A percentile compares a stretch with the other conserved stretches of the same genome.
Evolutionary conservation across 805 yeast species (phyloP).

Genomic region (Candida hispaniensis): DNA sequence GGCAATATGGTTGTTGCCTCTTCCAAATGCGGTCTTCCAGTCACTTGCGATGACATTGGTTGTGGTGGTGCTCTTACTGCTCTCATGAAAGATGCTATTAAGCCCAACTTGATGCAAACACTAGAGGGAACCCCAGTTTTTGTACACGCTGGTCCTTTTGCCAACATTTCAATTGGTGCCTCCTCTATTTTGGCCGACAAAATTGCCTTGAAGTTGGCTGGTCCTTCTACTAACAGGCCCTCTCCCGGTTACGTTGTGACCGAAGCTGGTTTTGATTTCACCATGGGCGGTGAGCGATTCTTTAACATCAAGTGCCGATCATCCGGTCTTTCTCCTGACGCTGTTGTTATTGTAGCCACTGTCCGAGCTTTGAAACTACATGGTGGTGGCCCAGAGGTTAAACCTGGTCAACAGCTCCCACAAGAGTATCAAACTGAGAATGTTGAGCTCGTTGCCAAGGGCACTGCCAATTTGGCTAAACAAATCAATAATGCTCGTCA

Average conservation of each 20-base stretch:
- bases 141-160: slow-evolving; percentile 97
- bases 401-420: slow-evolving; percentile 85
- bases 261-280: slow-evolving; percentile 97
- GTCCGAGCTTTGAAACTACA: slow-evolving; percentile 94
- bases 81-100: slow-evolving; percentile 86
- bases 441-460: slow-evolving; percentile 62
- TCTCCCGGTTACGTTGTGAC: slow-evolving; percentile 77
- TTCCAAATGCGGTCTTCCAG: slow-evolving; percentile 59
- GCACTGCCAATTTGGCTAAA: slow-evolving; percentile 81
- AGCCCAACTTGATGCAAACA: slow-evolving; percentile 95
- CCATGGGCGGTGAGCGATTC: slow-evolving; percentile 98
- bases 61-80: slow-evolving; percentile 95
- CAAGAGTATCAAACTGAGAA: slow-evolving; percentile 71
- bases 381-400: slow-evolving; percentile 96
- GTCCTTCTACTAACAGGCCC: slow-evolving; percentile 39
- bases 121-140: slow-evolving; percentile 95
- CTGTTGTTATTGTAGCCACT: slow-evolving; percentile 89
- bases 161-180: slow-evolving; percentile 95
- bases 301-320: slow-evolving; percentile 92
- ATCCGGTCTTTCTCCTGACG: slow-evolving; percentile 78
- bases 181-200: slow-evolving; percentile 89
- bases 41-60: slow-evolving; percentile 91
- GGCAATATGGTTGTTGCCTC: slow-evolving; percentile 87
- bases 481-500: slow-evolving; percentile 77
- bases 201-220: slow-evolving; percentile 84